phyloP scores from a whole-genome alignment of 192 early-diverging fungal genomes.

The Entomortierella beljakovae region DNA sequence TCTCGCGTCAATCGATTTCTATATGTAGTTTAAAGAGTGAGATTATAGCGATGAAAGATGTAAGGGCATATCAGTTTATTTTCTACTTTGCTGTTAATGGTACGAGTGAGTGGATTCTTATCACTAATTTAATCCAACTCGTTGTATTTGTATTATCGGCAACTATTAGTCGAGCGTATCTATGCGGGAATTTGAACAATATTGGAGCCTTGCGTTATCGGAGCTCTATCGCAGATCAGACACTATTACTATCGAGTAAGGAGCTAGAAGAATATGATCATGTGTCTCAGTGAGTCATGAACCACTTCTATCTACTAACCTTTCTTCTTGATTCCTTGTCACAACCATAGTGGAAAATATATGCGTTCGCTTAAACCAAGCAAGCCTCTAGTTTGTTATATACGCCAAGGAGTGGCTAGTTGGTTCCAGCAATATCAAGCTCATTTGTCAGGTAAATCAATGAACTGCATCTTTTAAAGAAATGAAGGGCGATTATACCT shows the following conservation, averaged over 20 bases:
- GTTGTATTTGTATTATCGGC: no score
- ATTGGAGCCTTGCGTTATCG: slow-evolving; percentile 46
- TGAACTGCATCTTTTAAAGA: no score
- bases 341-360: not conserved
- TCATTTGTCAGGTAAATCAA: not conserved
- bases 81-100: no score
- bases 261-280: not conserved
- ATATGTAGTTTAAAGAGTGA: slow-evolving; percentile 16
- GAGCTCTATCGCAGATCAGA: slow-evolving; percentile 12
- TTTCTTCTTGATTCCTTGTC: no score
- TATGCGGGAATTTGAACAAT: slow-evolving; percentile 36
- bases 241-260: slow-evolving; percentile 9
- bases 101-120: no score
- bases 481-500: no score
- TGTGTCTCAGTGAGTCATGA: not conserved
- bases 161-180: slow-evolving; percentile 44
- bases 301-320: no score
- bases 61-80: slow-evolving; percentile 18
- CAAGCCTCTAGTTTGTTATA: slow-evolving; percentile 4
- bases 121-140: no score
- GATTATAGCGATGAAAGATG: slow-evolving; percentile 36
- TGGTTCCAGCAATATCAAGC: slow-evolving; percentile 8
- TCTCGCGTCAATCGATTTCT: slow-evolving; percentile 20
- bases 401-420: slow-evolving; percentile 15
- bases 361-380: slow-evolving; percentile 17